Conservation (phyloP, 805 yeast genomes). For the Cyberlindnera galapagoensis region DNA sequence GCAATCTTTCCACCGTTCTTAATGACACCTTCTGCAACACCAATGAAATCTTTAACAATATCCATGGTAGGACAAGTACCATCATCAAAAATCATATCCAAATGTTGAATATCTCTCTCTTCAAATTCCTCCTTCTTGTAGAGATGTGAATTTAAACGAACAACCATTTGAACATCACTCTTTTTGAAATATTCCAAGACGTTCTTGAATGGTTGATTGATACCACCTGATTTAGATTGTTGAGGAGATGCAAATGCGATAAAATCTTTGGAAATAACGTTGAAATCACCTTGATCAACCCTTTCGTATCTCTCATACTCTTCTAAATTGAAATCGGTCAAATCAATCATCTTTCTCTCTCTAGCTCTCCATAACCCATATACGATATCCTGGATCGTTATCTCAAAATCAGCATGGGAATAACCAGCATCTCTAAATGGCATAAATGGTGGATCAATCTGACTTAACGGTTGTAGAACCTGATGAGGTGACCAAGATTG, state of each 20-base stretch:
- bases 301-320: slow-evolving; percentile 92
- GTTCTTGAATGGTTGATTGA: slow-evolving; percentile 72
- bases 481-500: slow-evolving; percentile 99
- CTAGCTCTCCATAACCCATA: slow-evolving; percentile 98
- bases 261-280: slow-evolving; percentile 85
- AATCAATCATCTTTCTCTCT: slow-evolving; percentile 81
- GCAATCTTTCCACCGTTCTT: slow-evolving; percentile 88
- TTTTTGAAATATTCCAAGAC: slow-evolving; percentile 72
- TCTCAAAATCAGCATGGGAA: slow-evolving; percentile 88
- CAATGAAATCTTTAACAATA: slow-evolving; percentile 85
- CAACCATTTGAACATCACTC: slow-evolving; percentile 80
- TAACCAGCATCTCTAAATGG: slow-evolving; percentile 97
- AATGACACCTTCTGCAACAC: slow-evolving; percentile 89
- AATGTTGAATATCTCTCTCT: slow-evolving; percentile 75
- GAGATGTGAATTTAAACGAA: slow-evolving; percentile 84
- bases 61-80: slow-evolving; percentile 97
- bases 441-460: slow-evolving; percentile 88
- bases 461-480: slow-evolving; percentile 90
- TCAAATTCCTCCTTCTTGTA: slow-evolving; percentile 84
- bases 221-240: slow-evolving; percentile 40
- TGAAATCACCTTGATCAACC: slow-evolving; percentile 96
- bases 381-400: slow-evolving; percentile 90
- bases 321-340: slow-evolving; percentile 82
- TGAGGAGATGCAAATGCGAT: slow-evolving; percentile 98
- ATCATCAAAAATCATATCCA: slow-evolving; percentile 95